Conservation (phyloP, 805 yeast genomes). For the Saccharomycopsis sp. region DNA sequence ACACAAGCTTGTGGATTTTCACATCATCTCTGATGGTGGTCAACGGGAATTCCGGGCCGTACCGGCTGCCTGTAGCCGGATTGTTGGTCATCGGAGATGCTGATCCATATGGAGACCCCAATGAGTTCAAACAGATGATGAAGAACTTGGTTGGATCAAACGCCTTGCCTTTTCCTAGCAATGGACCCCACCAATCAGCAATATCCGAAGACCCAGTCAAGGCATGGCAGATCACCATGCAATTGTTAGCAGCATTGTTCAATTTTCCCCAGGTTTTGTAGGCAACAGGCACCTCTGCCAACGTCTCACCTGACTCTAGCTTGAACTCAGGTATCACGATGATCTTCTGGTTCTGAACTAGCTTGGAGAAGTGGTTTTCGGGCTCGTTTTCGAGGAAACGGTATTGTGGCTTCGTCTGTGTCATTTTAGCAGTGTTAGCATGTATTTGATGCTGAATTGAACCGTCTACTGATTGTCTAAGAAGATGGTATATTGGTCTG, state of each 20-base stretch:
- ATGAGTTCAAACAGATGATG: constrained; percentile 81
- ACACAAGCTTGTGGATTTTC: constrained; percentile 62
- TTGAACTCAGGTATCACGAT: constrained; percentile 68
- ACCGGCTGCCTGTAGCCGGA: constrained; percentile 64
- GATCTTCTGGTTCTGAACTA: constrained; percentile 73
- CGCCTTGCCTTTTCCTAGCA: constrained; percentile 77
- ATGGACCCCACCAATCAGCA: constrained; percentile 98
- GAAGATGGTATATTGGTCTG: too few relatives aligned
- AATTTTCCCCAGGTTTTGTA: constrained; percentile 93
- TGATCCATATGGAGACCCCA: constrained; percentile 95
- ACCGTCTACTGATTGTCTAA: too few relatives aligned
- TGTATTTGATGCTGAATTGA: too few relatives aligned
- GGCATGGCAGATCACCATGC: constrained; percentile 91
- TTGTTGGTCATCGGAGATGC: constrained; percentile 86
- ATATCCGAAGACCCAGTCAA: constrained; percentile 94
- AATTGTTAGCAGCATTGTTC: constrained; percentile 64
- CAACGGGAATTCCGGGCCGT: constrained; percentile 93
- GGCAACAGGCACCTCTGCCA: constrained; percentile 79
- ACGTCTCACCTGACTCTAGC: constrained; percentile 75
- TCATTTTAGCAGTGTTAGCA: not conserved
- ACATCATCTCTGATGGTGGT: constrained; percentile 94
- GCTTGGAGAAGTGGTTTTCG: constrained; percentile 59
- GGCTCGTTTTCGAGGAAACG: constrained; percentile 40
- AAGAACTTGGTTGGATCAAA: constrained; percentile 87
- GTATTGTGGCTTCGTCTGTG: constrained; percentile 21